Base-by-base conservation (phyloP, 768 basidiomycete species). In the Hemileccinum impolitum region DNA sequence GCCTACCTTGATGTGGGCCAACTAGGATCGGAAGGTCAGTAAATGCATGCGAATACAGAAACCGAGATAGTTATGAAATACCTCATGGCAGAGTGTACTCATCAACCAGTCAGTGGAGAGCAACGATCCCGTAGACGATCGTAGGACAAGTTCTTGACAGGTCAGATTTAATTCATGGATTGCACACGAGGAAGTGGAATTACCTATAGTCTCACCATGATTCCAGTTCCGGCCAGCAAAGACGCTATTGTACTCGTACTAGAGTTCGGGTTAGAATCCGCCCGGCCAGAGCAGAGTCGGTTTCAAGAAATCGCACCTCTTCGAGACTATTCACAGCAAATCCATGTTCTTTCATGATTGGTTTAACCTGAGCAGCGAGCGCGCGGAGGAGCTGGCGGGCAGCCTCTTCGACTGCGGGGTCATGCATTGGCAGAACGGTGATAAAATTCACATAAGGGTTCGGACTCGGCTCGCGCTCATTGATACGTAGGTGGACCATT, bases 181-280 rank as follows among this genome's bases (percentile, higher is more conserved):
- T 31, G 15, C 19, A 21, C 31, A 25, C 15, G 18, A 11, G 28
- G 37, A 34, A n/a, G 32, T 17, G 8, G 21, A 39, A 13, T 55
- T 53, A 87, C 88, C 89, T 49, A 93, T 70, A 10, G 81, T 84
- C 67, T 93, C 90, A 3, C 90, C 90, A 48, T 73, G 74, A 55
- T 90, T 88, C 90, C 90, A 93, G 62, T 91, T 92, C 41, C 90
- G 75, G 2, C 90, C 90, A 5, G 82, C 79, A 65, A 92, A 92
- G 6, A 92, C 86, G 13, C 56, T 59, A 61, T 92, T 92, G 59
- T 80, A 77, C 60, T 90, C 84, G 56, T 92, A 91, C 88, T 91
- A 58, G 32, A 43, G 34, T 30, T 35, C 32, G 15, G 6, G 38
- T 41, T 38, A 47, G 46, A 34, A 12, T 5, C 39, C 26, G 25